Percentiles rank a stretch among this genome's conserved stretches.
These are phyloP conservation scores for Kwoniella pini DNA, from an alignment of 768 basidiomycete species.

Conservation along the genomic window DNA sequence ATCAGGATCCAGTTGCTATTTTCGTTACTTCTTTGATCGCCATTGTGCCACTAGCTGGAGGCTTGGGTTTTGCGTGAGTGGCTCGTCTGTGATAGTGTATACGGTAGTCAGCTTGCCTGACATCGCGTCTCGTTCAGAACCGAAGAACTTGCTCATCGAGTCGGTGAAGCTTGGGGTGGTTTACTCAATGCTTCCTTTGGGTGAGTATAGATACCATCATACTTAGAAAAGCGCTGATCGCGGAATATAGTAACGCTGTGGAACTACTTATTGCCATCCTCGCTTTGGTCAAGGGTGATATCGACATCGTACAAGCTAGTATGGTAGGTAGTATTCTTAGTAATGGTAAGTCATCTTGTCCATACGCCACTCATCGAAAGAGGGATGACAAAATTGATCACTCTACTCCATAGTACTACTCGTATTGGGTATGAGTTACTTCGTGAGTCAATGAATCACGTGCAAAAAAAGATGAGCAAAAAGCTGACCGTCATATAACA, in stretches of 20 bases:
- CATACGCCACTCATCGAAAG: neutral
- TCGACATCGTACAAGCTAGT: constrained; percentile 62
- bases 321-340: constrained; percentile 61
- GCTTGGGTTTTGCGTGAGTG: constrained; percentile 38
- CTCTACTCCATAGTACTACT: constrained; percentile 37
- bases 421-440: constrained; percentile 54
- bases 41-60: constrained; percentile 58
- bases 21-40: constrained; percentile 60
- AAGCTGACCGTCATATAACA: neutral
- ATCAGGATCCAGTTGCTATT: constrained; percentile 55
- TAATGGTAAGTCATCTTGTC: constrained; percentile 32
- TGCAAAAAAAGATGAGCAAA: neutral
- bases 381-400: neutral
- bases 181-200: constrained; percentile 58
- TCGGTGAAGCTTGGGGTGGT: constrained; percentile 56
- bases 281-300: constrained; percentile 54
- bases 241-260: constrained; percentile 58
- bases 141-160: constrained; percentile 59
- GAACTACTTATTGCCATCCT: constrained; percentile 60
- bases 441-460: constrained; percentile 14
- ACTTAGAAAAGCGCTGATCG: no score
- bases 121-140: constrained; percentile 58
- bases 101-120: constrained; percentile 43
- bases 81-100: neutral
- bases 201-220: no score